Evolutionary conservation across 2,329 filamentous ascomycete genomes (phyloP), one percentile per base, ranked within the genome.

Genomic region (Microcera coccophila): DNA sequence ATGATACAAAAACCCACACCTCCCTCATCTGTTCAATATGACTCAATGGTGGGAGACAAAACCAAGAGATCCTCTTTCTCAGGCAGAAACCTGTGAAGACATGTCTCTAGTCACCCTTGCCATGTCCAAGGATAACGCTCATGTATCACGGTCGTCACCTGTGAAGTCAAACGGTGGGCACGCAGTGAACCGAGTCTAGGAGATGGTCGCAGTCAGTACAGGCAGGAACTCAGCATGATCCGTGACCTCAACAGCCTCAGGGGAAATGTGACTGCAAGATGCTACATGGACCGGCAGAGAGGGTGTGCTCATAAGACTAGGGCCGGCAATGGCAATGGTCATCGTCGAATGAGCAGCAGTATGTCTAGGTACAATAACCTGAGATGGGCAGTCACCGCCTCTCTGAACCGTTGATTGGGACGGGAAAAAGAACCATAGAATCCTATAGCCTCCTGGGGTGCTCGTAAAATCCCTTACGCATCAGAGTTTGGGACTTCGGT

Each of bases 21-120:
- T 32, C 41, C 36, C 42, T 28, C 39, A 18, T 26, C n/a, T 17
- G 38, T 21, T 35, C 24, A 15, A 29, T 45, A 43, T 52, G 49
- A 52, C 46, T 49, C 38, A 48, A 53, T 22, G 37, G 28, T n/a
- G 31, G 37, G 44, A 47, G 36, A 50, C 31, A 47, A 36, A 41
- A 38, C 35, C 21, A 39, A 44, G 39, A 41, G 44, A 36, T 39
- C 40, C 29, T 44, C 44, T 47, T 42, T 38, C 43, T 47, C 47
- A 58, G 55, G 53, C 55, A 57, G 54, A 57, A 57, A 43, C 33
- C 38, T 33, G 36, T 32, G 16, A 44, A 33, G 38, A 42, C 38
- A 54, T 41, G 42, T 47, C 41, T 45, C 34, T 36, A 40, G 24
- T 24, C 31, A 41, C 42, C 39, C 41, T 26, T 43, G 38, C 44